Evolutionary conservation across 1,284 basidiomycete genomes (phyloP).

Genomic region (Trichosporon sp.): DNA sequence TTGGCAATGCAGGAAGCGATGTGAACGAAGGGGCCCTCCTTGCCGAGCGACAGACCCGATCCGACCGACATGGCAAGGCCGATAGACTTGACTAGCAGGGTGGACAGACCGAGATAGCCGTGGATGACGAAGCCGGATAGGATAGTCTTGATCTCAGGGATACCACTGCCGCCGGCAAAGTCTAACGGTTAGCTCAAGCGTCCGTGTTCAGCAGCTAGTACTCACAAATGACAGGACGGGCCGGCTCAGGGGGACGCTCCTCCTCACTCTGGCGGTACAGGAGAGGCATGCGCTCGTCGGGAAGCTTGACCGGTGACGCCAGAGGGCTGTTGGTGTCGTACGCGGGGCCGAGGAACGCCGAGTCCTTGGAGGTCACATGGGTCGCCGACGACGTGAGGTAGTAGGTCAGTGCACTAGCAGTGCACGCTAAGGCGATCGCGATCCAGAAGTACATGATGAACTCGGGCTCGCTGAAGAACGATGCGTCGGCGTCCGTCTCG

Average conservation of each 20-base stretch:
- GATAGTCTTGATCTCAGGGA: constrained; percentile 96
- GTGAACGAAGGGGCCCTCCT: constrained; percentile 96
- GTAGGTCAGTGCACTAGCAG: constrained; percentile 75
- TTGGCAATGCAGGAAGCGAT: constrained; percentile 94
- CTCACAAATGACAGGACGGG: background rate
- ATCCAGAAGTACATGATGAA: constrained; percentile 69
- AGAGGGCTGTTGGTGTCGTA: constrained; percentile 12
- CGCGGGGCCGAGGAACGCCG: constrained; percentile 60
- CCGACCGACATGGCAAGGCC: constrained; percentile 87
- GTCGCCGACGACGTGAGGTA: constrained; percentile 80
- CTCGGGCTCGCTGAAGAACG: constrained; percentile 50
- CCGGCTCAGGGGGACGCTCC: background rate
- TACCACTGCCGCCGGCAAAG: constrained; percentile 82
- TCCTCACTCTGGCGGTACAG: constrained; percentile 12
- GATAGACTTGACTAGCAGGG: constrained; percentile 83
- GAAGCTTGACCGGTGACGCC: constrained; percentile 15
- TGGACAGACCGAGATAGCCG: constrained; percentile 87
- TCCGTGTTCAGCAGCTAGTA: background rate
- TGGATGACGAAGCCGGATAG: constrained; percentile 95
- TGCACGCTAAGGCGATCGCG: constrained; percentile 69
- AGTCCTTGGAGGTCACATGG: constrained; percentile 82
- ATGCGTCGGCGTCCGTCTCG: constrained; percentile 12
- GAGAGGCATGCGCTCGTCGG: constrained; percentile 29
- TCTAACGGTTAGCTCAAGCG: background rate
- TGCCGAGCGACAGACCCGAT: constrained; percentile 80